Conservation (phyloP, 2,329 filamentous ascomycete genomes). For the Fusarium multiceps region DNA sequence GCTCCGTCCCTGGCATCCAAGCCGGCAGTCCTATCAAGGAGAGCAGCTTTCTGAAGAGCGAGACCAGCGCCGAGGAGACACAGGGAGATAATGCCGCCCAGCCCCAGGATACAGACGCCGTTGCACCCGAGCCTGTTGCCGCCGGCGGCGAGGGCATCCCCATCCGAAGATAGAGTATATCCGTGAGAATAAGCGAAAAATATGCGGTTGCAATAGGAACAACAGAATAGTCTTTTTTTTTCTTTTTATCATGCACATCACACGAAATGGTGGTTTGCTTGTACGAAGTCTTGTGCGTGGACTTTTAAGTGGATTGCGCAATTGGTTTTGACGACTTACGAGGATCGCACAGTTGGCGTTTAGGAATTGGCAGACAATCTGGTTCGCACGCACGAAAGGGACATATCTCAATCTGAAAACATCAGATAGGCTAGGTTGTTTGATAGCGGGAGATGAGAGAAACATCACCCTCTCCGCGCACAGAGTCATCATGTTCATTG, state of each 20-base stretch:
- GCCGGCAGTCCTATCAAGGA: constrained; percentile 90
- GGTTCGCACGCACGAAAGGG: constrained; percentile 38
- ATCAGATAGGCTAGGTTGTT: constrained; percentile 40
- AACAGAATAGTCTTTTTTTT: background rate
- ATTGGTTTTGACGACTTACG: constrained; percentile 46
- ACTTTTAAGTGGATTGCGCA: constrained; percentile 33
- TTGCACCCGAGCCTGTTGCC: constrained; percentile 34
- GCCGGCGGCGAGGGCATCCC: constrained; percentile 63
- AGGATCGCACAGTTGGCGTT: constrained; percentile 48
- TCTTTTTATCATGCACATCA: constrained; percentile 10
- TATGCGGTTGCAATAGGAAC: constrained; percentile 1
- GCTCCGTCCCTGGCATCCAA: constrained; percentile 61
- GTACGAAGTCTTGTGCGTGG: constrained; percentile 33
- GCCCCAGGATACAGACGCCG: constrained; percentile 52
- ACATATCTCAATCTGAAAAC: constrained; percentile 40
- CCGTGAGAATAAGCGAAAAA: constrained; percentile 7
- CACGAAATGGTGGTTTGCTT: constrained; percentile 20
- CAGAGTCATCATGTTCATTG: constrained; percentile 40
- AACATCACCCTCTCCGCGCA: constrained; percentile 23
- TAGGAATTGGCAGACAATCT: constrained; percentile 45
- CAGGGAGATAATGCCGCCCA: constrained; percentile 49
- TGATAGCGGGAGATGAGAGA: constrained; percentile 27
- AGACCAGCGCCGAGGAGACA: constrained; percentile 75
- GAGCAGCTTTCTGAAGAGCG: constrained; percentile 84
- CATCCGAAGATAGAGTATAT: constrained; percentile 65